A percentile compares a stretch with the other conserved stretches of the same genome.
Evolutionary conservation across 306 rosid species (phyloP).

Genomic region (Carpinus viminea): DNA sequence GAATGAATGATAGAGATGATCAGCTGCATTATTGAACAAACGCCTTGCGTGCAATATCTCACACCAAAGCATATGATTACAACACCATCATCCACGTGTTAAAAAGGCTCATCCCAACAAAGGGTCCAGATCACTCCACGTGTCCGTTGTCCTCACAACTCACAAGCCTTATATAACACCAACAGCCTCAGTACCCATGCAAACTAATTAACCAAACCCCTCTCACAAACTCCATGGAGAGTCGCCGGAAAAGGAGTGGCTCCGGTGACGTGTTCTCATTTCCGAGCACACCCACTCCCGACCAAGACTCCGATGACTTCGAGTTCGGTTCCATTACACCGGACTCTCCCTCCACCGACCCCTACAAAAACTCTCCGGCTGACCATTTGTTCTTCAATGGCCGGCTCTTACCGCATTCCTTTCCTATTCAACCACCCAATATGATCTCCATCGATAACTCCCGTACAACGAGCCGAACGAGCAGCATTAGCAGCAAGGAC

Average conservation of each 20-base stretch:
- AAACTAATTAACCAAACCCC: background rate
- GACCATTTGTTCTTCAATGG: constrained; percentile 88
- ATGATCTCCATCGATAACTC: constrained; percentile 11
- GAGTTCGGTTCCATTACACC: constrained; percentile 73
- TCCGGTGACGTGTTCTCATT: constrained; percentile 68
- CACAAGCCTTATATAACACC: background rate
- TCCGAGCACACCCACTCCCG: constrained; percentile 54
- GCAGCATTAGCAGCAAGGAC: constrained; percentile 64
- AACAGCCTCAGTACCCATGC: constrained; percentile 32
- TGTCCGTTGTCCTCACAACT: background rate
- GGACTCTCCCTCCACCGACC: constrained; percentile 58
- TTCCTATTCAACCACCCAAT: constrained; percentile 48
- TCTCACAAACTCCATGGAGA: constrained; percentile 21
- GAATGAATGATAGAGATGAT: background rate
- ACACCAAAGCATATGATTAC: constrained; percentile 23
- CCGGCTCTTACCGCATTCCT: constrained; percentile 74
- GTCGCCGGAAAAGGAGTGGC: constrained; percentile 28
- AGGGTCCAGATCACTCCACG: constrained; percentile 24
- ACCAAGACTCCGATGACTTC: constrained; percentile 56
- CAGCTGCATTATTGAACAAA: constrained; percentile 18
- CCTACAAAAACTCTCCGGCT: constrained; percentile 66
- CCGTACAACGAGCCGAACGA: constrained; percentile 41
- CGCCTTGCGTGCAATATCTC: constrained; percentile 21
- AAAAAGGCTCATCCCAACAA: background rate
- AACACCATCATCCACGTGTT: constrained; percentile 17